Percentiles rank a stretch among this genome's conserved stretches.
Evolutionary conservation across 768 basidiomycete species (phyloP).

Genomic region (Agaricus subrufescens): DNA sequence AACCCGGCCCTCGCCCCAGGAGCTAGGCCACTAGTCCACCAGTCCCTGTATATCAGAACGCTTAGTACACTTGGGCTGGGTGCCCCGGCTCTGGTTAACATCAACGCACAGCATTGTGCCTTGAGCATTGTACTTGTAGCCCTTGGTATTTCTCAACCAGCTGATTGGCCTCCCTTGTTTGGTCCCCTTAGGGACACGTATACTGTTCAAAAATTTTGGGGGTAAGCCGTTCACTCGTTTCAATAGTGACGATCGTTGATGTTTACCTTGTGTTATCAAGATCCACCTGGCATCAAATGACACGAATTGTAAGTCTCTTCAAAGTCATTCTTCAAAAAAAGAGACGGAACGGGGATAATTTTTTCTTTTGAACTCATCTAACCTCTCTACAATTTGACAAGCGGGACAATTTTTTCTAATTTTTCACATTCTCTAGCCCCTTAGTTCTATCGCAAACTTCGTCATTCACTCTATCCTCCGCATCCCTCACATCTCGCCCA

Average conservation of each 20-base stretch:
- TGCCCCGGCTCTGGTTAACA: not conserved
- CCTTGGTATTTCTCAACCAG: constrained; percentile 22
- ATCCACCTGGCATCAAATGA: constrained; percentile 30
- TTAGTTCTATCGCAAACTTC: not conserved
- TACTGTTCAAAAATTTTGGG: constrained; percentile 35
- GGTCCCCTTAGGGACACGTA: constrained; percentile 28
- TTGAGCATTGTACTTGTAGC: constrained; percentile 20
- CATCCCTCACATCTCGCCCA: constrained; percentile 22
- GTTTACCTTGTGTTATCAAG: too few relatives aligned
- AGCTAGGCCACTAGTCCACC: not conserved
- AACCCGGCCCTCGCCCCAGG: constrained; percentile 3
- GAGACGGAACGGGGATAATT: too few relatives aligned
- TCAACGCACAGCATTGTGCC: constrained; percentile 8
- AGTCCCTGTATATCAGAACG: constrained; percentile 1
- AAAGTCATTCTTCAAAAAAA: not conserved
- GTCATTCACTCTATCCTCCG: constrained; percentile 18
- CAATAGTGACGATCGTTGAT: too few relatives aligned
- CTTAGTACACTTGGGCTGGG: not conserved
- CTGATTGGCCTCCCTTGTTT: constrained; percentile 35
- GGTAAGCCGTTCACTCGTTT: constrained; percentile 20
- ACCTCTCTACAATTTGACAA: not conserved
- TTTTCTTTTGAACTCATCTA: not conserved
- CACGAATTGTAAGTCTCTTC: constrained; percentile 25
- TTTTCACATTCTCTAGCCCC: not conserved
- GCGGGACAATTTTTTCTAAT: not conserved